Conservation (phyloP, 2,329 filamentous ascomycete genomes). For the Aspergillus sp. region DNA sequence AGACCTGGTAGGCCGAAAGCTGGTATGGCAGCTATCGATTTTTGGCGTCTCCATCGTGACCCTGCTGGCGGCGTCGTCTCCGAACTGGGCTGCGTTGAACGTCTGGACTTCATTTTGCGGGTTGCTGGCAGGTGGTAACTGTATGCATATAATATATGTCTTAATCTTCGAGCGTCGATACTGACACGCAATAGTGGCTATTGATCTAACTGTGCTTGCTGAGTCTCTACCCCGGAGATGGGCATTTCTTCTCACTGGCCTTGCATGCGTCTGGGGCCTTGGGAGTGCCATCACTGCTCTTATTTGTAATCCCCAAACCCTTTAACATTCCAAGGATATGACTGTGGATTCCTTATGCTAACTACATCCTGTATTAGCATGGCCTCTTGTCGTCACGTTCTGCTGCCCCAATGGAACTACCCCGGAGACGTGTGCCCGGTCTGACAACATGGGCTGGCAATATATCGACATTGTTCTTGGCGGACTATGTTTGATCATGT, state of each 20-base stretch:
- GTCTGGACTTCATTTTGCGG: background rate
- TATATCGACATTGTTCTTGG: constrained; percentile 58
- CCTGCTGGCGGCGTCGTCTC: constrained; percentile 1
- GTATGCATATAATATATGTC: background rate
- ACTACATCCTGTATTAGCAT: constrained; percentile 15
- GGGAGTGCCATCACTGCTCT: constrained; percentile 25
- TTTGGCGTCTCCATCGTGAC: constrained; percentile 11
- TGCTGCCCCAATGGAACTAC: constrained; percentile 26
- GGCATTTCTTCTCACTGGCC: background rate
- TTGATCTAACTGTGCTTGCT: background rate
- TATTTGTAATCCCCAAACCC: background rate
- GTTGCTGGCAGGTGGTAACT: constrained; percentile 23
- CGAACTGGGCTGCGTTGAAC: constrained; percentile 5
- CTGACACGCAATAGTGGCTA: constrained; percentile 19
- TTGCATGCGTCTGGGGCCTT: constrained; percentile 32
- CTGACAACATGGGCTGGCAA: constrained; percentile 38
- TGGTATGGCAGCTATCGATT: constrained; percentile 9
- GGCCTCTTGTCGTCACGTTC: constrained; percentile 31
- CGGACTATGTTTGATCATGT: constrained; percentile 55
- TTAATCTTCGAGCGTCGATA: too few relatives aligned
- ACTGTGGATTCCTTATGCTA: too few relatives aligned
- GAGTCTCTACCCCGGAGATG: background rate
- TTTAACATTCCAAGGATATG: too few relatives aligned
- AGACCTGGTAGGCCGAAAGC: constrained; percentile 10
- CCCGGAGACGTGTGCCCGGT: constrained; percentile 21